Percentiles rank a stretch among this genome's conserved stretches.
phyloP scores from a whole-genome alignment of 1,139 yeast genomes.

The Hansenula lynferdii region DNA sequence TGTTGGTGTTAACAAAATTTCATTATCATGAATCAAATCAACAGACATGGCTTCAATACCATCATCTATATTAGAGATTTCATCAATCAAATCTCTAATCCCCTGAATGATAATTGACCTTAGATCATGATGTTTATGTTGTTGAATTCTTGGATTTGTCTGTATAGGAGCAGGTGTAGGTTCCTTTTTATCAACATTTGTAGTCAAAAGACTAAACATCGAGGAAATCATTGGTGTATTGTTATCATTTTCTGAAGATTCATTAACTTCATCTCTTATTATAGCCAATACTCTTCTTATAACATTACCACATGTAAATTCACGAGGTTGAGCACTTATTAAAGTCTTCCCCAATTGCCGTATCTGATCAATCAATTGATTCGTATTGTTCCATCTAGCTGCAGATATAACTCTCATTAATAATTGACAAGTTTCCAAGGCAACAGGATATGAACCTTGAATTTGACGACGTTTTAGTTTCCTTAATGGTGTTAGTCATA shows the following conservation, averaged over 20 bases:
- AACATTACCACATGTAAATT: constrained; percentile 85
- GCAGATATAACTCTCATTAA: constrained; percentile 86
- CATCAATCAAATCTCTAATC: constrained; percentile 89
- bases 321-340: constrained; percentile 67
- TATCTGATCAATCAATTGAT: constrained; percentile 65
- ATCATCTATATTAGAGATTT: constrained; percentile 83
- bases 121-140: constrained; percentile 52
- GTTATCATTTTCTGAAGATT: constrained; percentile 30
- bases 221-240: constrained; percentile 64
- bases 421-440: constrained; percentile 82
- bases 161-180: constrained; percentile 21
- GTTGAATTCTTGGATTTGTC: constrained; percentile 27
- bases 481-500: constrained; percentile 12
- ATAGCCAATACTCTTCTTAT: constrained; percentile 85
- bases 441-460: constrained; percentile 58
- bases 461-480: constrained; percentile 71
- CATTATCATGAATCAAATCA: constrained; percentile 94
- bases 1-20: constrained; percentile 86
- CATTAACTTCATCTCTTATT: constrained; percentile 81
- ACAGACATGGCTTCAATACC: constrained; percentile 87
- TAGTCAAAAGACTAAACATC: constrained; percentile 84
- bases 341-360: constrained; percentile 57
- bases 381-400: constrained; percentile 79
- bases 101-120: constrained; percentile 92
- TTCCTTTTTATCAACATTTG: constrained; percentile 29